Percentiles rank a stretch among this genome's conserved stretches.
These are phyloP conservation scores for Nannizzia gypsea DNA, from an alignment of 2,329 filamentous ascomycete genomes.

Conservation along the genomic window DNA sequence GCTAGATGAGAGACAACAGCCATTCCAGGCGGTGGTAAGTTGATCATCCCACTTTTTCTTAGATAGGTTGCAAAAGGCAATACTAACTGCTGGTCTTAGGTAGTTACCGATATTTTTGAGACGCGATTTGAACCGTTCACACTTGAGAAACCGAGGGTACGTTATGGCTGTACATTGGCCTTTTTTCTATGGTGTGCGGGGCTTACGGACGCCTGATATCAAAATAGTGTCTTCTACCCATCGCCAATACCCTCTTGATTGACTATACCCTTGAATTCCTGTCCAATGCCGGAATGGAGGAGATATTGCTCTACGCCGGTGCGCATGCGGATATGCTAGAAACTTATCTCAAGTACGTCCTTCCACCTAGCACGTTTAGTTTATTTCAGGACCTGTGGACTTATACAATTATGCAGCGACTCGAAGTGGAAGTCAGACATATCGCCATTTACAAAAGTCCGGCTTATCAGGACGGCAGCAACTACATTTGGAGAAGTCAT, in stretches of 20 bases:
- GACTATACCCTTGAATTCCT: constrained; percentile 97
- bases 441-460: constrained; percentile 68
- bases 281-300: constrained; percentile 85
- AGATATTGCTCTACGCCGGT: constrained; percentile 85
- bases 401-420: constrained; percentile 28
- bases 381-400: background rate
- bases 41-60: background rate
- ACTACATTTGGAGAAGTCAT: constrained; percentile 87
- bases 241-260: constrained; percentile 88
- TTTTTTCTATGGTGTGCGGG: background rate
- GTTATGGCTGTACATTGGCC: constrained; percentile 20
- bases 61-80: background rate
- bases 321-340: constrained; percentile 80
- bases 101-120: constrained; percentile 91
- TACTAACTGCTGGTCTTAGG: constrained; percentile 36
- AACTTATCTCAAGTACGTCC: constrained; percentile 57
- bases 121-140: constrained; percentile 84
- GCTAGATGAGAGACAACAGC: constrained; percentile 47
- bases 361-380: background rate
- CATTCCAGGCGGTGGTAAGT: constrained; percentile 51
- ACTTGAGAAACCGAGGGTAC: constrained; percentile 72
- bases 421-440: constrained; percentile 65
- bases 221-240: constrained; percentile 69
- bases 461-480: constrained; percentile 78
- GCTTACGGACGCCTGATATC: background rate